These are phyloP conservation scores for Suillus decipiens DNA, from an alignment of 768 basidiomycete genomes.

Conservation along the genomic window DNA sequence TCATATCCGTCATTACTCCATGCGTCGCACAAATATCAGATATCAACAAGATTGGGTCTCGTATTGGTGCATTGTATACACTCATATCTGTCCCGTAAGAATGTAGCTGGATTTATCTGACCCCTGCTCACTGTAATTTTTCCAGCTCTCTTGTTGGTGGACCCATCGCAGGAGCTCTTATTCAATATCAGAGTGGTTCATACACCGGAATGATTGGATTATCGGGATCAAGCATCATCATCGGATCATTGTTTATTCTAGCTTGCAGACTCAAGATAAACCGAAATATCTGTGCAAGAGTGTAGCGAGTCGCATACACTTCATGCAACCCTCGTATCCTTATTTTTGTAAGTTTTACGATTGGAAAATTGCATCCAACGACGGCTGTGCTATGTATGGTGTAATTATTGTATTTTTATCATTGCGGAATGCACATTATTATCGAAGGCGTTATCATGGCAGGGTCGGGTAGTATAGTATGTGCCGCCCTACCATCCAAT, in stretches of 20 bases:
- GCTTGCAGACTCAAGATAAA: slow-evolving; percentile 50
- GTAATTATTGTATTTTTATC: slow-evolving; percentile 5
- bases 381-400: slow-evolving; percentile 3
- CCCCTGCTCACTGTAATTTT: slow-evolving; percentile 1
- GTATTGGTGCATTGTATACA: slow-evolving; percentile 66
- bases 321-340: slow-evolving; percentile 26
- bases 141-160: slow-evolving; percentile 62
- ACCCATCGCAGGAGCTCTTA: slow-evolving; percentile 61
- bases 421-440: neutral
- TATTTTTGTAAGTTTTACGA: slow-evolving; percentile 20
- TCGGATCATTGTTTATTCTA: slow-evolving; percentile 60
- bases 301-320: slow-evolving; percentile 33
- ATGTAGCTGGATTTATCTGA: neutral
- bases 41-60: slow-evolving; percentile 55
- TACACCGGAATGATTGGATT: slow-evolving; percentile 55
- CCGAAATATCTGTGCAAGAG: slow-evolving; percentile 42
- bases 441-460: slow-evolving; percentile 2
- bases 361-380: slow-evolving; percentile 7
- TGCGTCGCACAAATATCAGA: slow-evolving; percentile 70
- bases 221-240: slow-evolving; percentile 57
- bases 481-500: neutral
- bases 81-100: slow-evolving; percentile 73
- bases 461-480: neutral
- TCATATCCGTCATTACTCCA: slow-evolving; percentile 67
- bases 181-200: slow-evolving; percentile 47